Evolutionary conservation across 129 eudicot species (phyloP).

Genomic region (Escallonia herrerae): DNA sequence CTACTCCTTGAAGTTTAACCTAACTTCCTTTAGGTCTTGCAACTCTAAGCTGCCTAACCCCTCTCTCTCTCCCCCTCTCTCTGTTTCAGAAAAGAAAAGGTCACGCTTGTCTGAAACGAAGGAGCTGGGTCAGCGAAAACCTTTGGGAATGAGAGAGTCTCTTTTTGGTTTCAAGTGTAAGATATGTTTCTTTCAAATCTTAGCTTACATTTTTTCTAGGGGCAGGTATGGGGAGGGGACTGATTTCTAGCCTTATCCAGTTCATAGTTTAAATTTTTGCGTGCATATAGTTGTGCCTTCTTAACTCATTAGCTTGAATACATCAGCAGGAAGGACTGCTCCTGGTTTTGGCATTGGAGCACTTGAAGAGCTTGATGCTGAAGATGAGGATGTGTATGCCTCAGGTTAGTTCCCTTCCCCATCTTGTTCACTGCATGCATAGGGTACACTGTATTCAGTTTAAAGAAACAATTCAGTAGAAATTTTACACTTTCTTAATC

Average conservation of each 20-base stretch:
- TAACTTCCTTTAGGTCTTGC: constrained; percentile 2
- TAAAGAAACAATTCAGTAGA: no score
- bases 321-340: constrained; percentile 74
- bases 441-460: background rate
- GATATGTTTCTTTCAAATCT: constrained; percentile 7
- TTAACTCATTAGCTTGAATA: constrained; percentile 24
- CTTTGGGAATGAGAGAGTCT: constrained; percentile 39
- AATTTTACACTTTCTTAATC: no score
- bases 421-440: background rate
- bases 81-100: constrained; percentile 63
- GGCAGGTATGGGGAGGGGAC: no score
- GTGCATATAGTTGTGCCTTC: constrained; percentile 11
- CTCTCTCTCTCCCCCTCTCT: background rate
- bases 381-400: constrained; percentile 89
- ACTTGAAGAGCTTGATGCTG: constrained; percentile 91
- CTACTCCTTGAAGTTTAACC: constrained; percentile 7
- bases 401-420: constrained; percentile 34
- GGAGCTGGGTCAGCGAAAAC: constrained; percentile 34
- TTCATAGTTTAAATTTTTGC: constrained; percentile 1
- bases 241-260: background rate
- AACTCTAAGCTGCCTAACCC: constrained; percentile 12
- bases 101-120: constrained; percentile 39
- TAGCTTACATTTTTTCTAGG: background rate
- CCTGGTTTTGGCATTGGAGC: constrained; percentile 99
- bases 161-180: constrained; percentile 56